These are phyloP conservation scores for Penicillium bialowiezense DNA, from an alignment of 495 filamentous ascomycete species.

Conservation along the genomic window DNA sequence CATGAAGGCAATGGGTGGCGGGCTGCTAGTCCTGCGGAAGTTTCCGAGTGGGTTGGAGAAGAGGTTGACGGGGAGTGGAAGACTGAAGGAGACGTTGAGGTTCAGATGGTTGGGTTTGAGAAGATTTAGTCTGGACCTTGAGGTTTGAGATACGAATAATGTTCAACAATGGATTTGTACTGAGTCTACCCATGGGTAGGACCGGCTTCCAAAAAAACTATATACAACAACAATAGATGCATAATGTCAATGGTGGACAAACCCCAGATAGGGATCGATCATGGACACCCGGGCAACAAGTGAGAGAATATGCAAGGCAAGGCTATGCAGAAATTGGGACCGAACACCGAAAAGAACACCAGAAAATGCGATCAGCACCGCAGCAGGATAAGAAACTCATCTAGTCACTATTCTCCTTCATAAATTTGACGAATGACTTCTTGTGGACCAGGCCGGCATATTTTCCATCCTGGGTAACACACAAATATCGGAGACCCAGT, in stretches of 20 bases:
- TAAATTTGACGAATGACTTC: conserved; percentile 93
- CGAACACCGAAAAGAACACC: not conserved
- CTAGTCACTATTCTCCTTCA: conserved; percentile 58
- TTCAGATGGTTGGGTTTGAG: conserved; percentile 48
- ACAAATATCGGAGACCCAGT: conserved; percentile 87
- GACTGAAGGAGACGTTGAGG: conserved; percentile 38
- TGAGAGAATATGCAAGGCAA: conserved; percentile 17
- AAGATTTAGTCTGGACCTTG: conserved; percentile 10
- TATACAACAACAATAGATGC: not conserved
- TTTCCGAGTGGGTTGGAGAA: conserved; percentile 46
- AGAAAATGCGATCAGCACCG: not conserved
- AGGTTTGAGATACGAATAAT: not conserved
- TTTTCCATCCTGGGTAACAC: conserved; percentile 76
- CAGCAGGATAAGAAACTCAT: not conserved
- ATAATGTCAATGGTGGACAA: conserved; percentile 1
- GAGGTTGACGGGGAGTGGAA: conserved; percentile 38
- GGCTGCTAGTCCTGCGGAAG: conserved; percentile 33
- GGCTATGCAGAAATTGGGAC: conserved; percentile 15
- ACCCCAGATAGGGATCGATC: not conserved
- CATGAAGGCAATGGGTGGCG: conserved; percentile 32
- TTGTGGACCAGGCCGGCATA: conserved; percentile 95
- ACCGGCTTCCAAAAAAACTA: no score
- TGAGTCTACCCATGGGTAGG: no score
- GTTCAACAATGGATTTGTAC: not conserved
- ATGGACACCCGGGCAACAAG: not conserved